phyloP scores from a whole-genome alignment of 2,329 filamentous ascomycete genomes.

The Huntiella omanensis region DNA sequence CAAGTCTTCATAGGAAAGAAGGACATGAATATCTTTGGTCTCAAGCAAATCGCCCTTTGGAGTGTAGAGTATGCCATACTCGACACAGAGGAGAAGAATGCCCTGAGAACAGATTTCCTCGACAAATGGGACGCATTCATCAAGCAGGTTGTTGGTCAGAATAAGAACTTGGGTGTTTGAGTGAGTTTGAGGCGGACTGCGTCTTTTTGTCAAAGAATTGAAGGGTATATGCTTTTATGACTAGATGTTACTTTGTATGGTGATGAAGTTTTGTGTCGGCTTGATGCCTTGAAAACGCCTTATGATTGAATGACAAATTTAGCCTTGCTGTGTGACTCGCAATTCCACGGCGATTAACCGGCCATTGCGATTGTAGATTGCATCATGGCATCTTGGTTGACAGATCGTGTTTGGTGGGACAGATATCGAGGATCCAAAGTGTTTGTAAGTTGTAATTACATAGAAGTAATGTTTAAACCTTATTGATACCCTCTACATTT shows the following conservation, averaged over 20 bases:
- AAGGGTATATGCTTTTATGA: not conserved
- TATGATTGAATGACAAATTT: too few relatives aligned
- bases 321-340: too few relatives aligned
- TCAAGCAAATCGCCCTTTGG: conserved; percentile 49
- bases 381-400: too few relatives aligned
- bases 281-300: too few relatives aligned
- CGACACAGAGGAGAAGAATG: conserved; percentile 24
- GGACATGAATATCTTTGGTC: conserved; percentile 48
- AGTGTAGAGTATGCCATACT: conserved; percentile 40
- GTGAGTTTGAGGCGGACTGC: not conserved
- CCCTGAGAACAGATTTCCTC: conserved; percentile 27
- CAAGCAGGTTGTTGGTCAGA: conserved; percentile 26
- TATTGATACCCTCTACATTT: too few relatives aligned
- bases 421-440: too few relatives aligned
- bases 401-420: too few relatives aligned
- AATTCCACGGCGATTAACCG: too few relatives aligned
- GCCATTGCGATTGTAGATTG: too few relatives aligned
- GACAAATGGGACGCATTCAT: conserved; percentile 40
- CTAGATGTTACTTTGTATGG: not conserved
- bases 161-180: conserved; percentile 14
- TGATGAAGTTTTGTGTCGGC: too few relatives aligned
- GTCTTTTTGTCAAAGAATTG: not conserved
- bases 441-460: too few relatives aligned
- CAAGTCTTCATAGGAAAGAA: conserved; percentile 52
- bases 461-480: too few relatives aligned